These are phyloP conservation scores for Phytophthora colocasiae DNA, from an alignment of 352 stramenopile species.

Conservation along the genomic window DNA sequence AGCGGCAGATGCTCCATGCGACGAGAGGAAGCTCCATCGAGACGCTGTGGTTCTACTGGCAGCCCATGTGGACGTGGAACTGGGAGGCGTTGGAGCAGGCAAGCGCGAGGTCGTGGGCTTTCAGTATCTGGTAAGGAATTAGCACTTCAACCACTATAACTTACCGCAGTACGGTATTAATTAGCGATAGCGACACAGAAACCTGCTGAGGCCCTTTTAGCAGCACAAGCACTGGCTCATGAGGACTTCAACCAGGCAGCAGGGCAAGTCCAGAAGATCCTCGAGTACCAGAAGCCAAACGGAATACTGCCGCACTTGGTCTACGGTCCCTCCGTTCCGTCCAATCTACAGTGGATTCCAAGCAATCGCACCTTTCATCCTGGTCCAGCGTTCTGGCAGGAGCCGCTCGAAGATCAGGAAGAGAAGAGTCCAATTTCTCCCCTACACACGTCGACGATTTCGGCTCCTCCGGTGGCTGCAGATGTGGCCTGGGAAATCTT, in stretches of 20 bases:
- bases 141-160: not conserved
- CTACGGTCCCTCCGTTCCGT: conserved; percentile 78
- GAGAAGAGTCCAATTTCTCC: not conserved
- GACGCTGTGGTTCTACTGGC: conserved; percentile 53
- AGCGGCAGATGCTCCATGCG: conserved; percentile 34
- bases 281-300: conserved; percentile 63
- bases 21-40: conserved; percentile 56
- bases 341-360: conserved; percentile 52
- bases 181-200: conserved; percentile 37
- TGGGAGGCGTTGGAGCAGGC: conserved; percentile 73
- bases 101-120: conserved; percentile 63
- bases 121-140: conserved; percentile 67
- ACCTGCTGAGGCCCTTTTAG: conserved; percentile 77
- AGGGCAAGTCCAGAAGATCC: conserved; percentile 71
- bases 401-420: not conserved
- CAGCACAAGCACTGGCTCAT: conserved; percentile 82
- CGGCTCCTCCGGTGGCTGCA: conserved; percentile 73
- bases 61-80: conserved; percentile 66
- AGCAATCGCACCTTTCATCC: conserved; percentile 81
- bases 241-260: conserved; percentile 72
- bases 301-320: conserved; percentile 75
- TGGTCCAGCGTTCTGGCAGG: conserved; percentile 76
- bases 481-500: conserved; percentile 89
- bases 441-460: conserved; percentile 61
- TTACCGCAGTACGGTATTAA: too few relatives aligned